phyloP scores from a whole-genome alignment of 1,284 basidiomycete genomes.

The Malassezia globosa region DNA sequence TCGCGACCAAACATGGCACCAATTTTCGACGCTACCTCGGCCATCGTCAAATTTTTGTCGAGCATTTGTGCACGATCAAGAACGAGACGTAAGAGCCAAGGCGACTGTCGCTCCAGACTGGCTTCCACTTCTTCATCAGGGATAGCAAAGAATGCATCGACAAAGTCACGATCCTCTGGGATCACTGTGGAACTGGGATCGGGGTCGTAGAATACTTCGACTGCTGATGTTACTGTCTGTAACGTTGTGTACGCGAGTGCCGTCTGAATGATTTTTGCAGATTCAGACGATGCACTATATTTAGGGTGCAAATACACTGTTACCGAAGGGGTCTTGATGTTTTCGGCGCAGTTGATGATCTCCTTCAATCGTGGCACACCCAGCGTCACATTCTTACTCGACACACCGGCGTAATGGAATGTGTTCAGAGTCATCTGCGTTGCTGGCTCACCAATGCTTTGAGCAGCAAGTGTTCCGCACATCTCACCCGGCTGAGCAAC shows the following conservation, averaged over 20 bases:
- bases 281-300: conserved; percentile 49
- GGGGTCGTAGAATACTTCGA: conserved; percentile 98
- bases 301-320: conserved; percentile 60
- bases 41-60: conserved; percentile 90
- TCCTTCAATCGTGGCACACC: conserved; percentile 97
- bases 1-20: conserved; percentile 91
- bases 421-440: conserved; percentile 99
- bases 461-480: conserved; percentile 95
- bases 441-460: conserved; percentile 97
- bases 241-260: conserved; percentile 88
- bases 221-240: conserved; percentile 83
- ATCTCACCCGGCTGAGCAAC: conserved; percentile 90
- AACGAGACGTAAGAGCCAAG: conserved; percentile 92
- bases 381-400: conserved; percentile 95
- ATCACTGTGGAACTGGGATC: conserved; percentile 84
- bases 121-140: conserved; percentile 91
- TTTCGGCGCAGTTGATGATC: conserved; percentile 96
- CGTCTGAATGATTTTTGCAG: conserved; percentile 77
- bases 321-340: conserved; percentile 95
- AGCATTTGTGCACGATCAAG: conserved; percentile 96
- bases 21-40: conserved; percentile 85
- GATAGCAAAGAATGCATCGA: conserved; percentile 98
- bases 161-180: conserved; percentile 88
- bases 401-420: conserved; percentile 95
- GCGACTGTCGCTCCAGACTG: conserved; percentile 81